phyloP scores from a whole-genome alignment of 176 grass and related monocot species.

The Eremochloa ophiuroides region DNA sequence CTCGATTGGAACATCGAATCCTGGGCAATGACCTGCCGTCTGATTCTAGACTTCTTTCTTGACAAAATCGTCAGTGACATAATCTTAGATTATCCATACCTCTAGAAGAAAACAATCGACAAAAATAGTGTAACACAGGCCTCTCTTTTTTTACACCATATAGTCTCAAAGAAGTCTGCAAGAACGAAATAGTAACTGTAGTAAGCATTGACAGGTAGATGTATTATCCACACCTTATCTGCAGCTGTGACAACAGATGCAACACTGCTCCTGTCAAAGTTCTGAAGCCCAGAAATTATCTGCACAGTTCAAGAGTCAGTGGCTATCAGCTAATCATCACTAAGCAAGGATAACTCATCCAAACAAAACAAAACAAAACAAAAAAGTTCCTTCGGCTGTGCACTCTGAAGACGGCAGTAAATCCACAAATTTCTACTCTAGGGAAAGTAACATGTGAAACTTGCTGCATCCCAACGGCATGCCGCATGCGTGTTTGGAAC shows the following conservation, averaged over 20 bases:
- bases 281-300: constrained; percentile 91
- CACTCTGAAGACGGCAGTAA: neutral
- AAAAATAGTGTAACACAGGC: neutral
- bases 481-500: neutral
- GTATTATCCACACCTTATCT: constrained; percentile 58
- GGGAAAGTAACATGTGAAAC: neutral
- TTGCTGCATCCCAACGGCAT: neutral
- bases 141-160: neutral
- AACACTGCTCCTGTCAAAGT: constrained; percentile 73
- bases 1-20: neutral
- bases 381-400: neutral
- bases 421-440: constrained; percentile 9
- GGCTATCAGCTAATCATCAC: neutral
- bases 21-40: constrained; percentile 1
- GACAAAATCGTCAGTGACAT: constrained; percentile 15
- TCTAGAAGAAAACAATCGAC: neutral
- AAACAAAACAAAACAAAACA: neutral
- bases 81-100: neutral
- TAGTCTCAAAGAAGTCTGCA: neutral
- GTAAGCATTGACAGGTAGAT: neutral
- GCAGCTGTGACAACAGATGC: constrained; percentile 87
- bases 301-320: constrained; percentile 31
- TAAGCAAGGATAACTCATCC: neutral
- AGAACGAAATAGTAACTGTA: neutral
- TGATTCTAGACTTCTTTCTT: neutral